Conservation (phyloP, 208 protist species). For the Leptomonas pyrrhocoris region DNA sequence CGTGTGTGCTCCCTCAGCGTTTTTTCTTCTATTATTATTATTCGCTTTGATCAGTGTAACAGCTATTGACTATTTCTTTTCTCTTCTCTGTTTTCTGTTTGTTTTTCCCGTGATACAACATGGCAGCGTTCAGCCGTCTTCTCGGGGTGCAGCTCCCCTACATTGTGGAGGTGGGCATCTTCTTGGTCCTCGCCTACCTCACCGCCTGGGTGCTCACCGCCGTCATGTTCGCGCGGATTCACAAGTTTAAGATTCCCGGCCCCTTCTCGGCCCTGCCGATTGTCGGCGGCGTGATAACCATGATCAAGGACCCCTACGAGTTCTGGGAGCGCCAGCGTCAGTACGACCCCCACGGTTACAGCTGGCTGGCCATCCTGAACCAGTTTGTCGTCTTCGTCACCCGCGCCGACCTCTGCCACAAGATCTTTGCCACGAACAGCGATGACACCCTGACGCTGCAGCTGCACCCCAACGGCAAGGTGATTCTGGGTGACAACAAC, state of each 20-base stretch:
- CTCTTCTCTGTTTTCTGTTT: background rate
- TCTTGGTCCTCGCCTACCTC: conserved; percentile 55
- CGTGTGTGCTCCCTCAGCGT: background rate
- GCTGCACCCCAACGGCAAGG: conserved; percentile 82
- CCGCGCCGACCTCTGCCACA: conserved; percentile 77
- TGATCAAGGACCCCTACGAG: conserved; percentile 80
- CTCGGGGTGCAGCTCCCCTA: conserved; percentile 76
- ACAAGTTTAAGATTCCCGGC: conserved; percentile 78
- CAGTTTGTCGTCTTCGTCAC: conserved; percentile 84
- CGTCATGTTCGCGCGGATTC: conserved; percentile 65
- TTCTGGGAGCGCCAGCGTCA: conserved; percentile 86
- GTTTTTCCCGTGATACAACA: conserved; percentile 18
- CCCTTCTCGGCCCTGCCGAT: conserved; percentile 63
- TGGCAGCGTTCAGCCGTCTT: conserved; percentile 76
- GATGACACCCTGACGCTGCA: conserved; percentile 78
- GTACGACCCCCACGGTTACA: conserved; percentile 78
- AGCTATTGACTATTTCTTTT: background rate
- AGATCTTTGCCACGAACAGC: conserved; percentile 82
- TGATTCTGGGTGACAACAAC: conserved; percentile 88
- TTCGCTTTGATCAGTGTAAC: background rate
- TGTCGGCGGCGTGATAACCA: conserved; percentile 68
- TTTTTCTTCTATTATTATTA: conserved; percentile 8
- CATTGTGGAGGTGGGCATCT: conserved; percentile 57
- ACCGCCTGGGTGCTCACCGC: conserved; percentile 63
- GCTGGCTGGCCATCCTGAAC: conserved; percentile 75